These are phyloP conservation scores for Acaromyces ingoldii DNA, from an alignment of 1,284 basidiomycete genomes.

Conservation along the genomic window DNA sequence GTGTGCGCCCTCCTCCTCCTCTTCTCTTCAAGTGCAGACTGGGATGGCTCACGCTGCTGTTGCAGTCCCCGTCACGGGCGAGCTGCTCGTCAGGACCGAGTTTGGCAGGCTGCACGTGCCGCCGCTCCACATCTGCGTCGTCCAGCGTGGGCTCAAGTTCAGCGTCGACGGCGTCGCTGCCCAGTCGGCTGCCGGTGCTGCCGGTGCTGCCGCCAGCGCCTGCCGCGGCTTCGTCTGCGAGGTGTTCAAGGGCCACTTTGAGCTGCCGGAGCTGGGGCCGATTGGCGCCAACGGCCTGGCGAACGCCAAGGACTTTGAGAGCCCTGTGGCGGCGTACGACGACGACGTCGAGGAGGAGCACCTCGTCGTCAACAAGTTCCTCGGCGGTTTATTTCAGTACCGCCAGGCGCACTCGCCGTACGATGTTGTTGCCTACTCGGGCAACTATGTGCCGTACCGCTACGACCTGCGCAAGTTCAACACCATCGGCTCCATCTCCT, in stretches of 20 bases:
- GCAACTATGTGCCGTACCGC: conserved; percentile 67
- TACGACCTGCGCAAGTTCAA: conserved; percentile 66
- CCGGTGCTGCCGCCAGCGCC: conserved; percentile 56
- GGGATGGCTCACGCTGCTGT: not conserved
- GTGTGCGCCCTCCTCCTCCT: not conserved
- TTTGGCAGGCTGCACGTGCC: conserved; percentile 66
- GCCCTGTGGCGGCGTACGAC: conserved; percentile 62
- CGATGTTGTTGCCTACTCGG: conserved; percentile 66
- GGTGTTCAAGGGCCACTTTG: conserved; percentile 61
- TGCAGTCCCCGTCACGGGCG: conserved; percentile 61
- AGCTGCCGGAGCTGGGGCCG: conserved; percentile 65
- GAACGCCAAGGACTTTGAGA: conserved; percentile 61
- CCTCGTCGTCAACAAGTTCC: conserved; percentile 55
- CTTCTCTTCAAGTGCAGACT: not conserved
- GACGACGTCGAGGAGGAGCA: conserved; percentile 60
- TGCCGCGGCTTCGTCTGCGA: conserved; percentile 52
- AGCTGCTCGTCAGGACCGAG: conserved; percentile 67
- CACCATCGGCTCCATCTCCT: conserved; percentile 63
- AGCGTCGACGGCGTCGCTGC: conserved; percentile 53
- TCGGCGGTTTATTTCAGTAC: conserved; percentile 60
- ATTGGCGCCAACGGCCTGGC: conserved; percentile 57
- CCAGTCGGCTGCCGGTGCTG: conserved; percentile 31
- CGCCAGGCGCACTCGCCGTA: conserved; percentile 66
- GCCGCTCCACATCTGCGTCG: conserved; percentile 63
- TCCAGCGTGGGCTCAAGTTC: conserved; percentile 65